These are phyloP conservation scores for Hyaloscypha variabilis DNA, from an alignment of 495 filamentous ascomycete genomes.

Conservation along the genomic window DNA sequence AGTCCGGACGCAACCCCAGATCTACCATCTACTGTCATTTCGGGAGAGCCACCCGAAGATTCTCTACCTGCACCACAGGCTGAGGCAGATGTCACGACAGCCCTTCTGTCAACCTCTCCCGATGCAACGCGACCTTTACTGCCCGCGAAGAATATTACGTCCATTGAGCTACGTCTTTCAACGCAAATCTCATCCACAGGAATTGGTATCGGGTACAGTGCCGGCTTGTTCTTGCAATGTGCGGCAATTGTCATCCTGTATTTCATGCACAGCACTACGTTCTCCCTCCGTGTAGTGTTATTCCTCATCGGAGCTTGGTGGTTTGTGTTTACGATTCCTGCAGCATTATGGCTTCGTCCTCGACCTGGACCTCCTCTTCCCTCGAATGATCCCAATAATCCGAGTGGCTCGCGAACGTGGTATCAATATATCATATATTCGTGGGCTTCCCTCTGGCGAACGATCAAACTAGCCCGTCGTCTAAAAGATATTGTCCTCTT, in stretches of 20 bases:
- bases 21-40: constrained; percentile 16
- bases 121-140: constrained; percentile 31
- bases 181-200: constrained; percentile 87
- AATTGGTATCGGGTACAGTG: constrained; percentile 88
- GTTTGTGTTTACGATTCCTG: constrained; percentile 88
- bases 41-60: constrained; percentile 32
- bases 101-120: constrained; percentile 44
- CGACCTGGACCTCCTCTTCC: constrained; percentile 83
- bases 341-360: constrained; percentile 86
- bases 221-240: constrained; percentile 77
- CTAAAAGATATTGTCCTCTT: constrained; percentile 89
- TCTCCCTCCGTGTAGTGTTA: constrained; percentile 79
- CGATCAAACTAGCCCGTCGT: constrained; percentile 73
- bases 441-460: constrained; percentile 84
- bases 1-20: constrained; percentile 38
- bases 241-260: constrained; percentile 74
- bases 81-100: constrained; percentile 45
- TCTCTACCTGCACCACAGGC: constrained; percentile 28
- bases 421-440: constrained; percentile 71
- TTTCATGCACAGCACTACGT: constrained; percentile 69
- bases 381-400: constrained; percentile 31
- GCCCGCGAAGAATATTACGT: constrained; percentile 39
- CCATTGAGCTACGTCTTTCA: constrained; percentile 72
- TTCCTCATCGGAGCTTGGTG: constrained; percentile 94
- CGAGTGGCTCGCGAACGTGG: constrained; percentile 30